Evolutionary conservation across 768 basidiomycete species (phyloP).

Genomic region (Termitomyces sp.): DNA sequence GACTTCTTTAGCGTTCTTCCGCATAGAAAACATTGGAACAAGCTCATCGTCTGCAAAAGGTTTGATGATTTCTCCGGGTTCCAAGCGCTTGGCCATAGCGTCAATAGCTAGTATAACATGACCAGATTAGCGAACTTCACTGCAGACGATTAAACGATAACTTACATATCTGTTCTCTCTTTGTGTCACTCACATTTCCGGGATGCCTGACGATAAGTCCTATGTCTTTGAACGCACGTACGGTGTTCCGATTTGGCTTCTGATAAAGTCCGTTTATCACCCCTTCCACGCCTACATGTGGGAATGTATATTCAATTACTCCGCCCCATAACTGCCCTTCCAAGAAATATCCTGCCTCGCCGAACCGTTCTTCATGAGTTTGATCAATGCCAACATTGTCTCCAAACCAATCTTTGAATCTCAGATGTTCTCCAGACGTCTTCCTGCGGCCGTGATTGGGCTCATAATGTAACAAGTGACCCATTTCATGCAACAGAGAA

Average conservation of each 20-base stretch:
- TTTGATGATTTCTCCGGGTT: background rate
- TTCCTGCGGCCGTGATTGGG: background rate
- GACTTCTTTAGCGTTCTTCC: background rate
- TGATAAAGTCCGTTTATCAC: background rate
- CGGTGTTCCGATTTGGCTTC: background rate
- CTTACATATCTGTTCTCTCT: background rate
- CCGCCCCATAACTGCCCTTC: background rate
- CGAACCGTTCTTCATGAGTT: accelerated
- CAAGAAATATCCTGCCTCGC: background rate
- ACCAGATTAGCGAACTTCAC: background rate
- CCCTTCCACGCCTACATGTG: background rate
- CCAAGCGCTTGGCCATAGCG: background rate
- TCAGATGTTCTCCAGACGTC: background rate
- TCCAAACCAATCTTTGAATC: background rate
- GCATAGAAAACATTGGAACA: background rate
- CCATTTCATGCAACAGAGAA: background rate
- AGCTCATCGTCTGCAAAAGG: background rate
- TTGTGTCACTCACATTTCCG: background rate
- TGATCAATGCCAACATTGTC: background rate
- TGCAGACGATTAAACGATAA: background rate
- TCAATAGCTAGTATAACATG: background rate
- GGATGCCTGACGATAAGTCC: background rate
- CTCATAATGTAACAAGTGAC: background rate
- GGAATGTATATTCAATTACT: background rate
- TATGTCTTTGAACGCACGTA: background rate